Conservation (phyloP, 768 basidiomycete genomes). For the Trametes villosa region DNA sequence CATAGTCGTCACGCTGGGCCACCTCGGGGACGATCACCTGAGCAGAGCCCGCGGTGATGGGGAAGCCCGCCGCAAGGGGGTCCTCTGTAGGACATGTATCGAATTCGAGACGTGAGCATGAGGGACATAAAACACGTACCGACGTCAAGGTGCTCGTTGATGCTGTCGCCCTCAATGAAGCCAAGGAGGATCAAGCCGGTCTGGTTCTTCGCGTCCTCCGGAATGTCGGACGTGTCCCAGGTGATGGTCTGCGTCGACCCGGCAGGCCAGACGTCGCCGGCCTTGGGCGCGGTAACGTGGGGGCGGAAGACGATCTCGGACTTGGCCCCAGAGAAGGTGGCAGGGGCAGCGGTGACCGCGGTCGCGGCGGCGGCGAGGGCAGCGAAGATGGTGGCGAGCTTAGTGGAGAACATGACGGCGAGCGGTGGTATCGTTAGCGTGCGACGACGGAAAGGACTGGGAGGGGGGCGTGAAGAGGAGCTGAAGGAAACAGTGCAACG, state of each 20-base stretch:
- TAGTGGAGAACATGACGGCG: constrained; percentile 22
- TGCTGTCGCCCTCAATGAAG: constrained; percentile 34
- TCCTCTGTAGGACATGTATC: constrained; percentile 35
- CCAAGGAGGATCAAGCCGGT: constrained; percentile 54
- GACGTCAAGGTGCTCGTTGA: constrained; percentile 54
- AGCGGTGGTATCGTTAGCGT: constrained; percentile 10
- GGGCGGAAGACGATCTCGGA: constrained; percentile 47
- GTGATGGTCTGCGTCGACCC: constrained; percentile 44
- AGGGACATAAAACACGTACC: constrained; percentile 39
- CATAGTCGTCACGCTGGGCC: constrained; percentile 43
- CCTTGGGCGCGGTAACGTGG: constrained; percentile 44
- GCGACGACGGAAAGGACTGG: constrained; percentile 14
- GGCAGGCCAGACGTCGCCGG: constrained; percentile 40
- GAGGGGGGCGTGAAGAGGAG: constrained; percentile 3
- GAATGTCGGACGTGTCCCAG: constrained; percentile 50
- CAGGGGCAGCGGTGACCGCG: constrained; percentile 32
- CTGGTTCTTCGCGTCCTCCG: constrained; percentile 37
- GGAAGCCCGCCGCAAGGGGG: constrained; percentile 49
- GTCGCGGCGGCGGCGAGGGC: constrained; percentile 39
- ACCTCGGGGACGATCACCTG: constrained; percentile 46
- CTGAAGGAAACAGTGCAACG: not conserved
- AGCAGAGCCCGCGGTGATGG: constrained; percentile 42
- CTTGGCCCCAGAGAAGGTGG: constrained; percentile 32
- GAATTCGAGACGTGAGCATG: not conserved
- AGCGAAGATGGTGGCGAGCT: constrained; percentile 22